A percentile compares a stretch with the other conserved stretches of the same genome.
Conservation (phyloP, 2,329 filamentous ascomycete genomes). For the Dendryphion nanum region DNA sequence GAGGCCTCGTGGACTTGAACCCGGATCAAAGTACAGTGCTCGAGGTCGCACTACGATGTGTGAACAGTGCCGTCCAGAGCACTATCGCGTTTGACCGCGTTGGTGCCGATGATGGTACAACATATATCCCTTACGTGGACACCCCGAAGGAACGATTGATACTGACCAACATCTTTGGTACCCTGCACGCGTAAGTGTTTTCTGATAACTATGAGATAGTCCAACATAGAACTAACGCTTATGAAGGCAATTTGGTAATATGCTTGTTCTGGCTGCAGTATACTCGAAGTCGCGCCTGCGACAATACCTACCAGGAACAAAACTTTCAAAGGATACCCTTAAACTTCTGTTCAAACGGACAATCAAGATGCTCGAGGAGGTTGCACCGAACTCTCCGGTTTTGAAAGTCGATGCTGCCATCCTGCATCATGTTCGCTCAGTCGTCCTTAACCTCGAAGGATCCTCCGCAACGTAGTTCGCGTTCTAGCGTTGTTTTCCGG, state of each 20-base stretch:
- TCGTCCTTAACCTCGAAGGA: no score
- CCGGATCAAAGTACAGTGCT: conserved; percentile 25
- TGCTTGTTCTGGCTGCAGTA: conserved; percentile 83
- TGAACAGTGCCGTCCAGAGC: conserved; percentile 71
- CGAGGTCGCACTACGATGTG: conserved; percentile 29
- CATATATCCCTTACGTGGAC: conserved; percentile 27
- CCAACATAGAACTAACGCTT: no score
- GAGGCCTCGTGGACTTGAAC: conserved; percentile 29
- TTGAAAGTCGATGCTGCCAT: conserved; percentile 74
- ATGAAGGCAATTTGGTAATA: conserved; percentile 91
- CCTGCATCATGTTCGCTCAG: conserved; percentile 54
- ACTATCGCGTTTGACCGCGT: conserved; percentile 77
- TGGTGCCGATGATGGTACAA: conserved; percentile 25
- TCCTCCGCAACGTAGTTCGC: no score
- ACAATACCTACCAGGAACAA: conserved; percentile 27
- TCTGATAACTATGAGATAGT: neutral
- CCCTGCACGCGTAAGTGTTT: conserved; percentile 87
- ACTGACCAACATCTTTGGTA: conserved; percentile 95
- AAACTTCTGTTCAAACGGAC: conserved; percentile 50
- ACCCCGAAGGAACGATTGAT: conserved; percentile 65
- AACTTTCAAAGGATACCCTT: conserved; percentile 25
- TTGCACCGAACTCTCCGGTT: conserved; percentile 71
- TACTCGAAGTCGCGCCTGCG: conserved; percentile 57
- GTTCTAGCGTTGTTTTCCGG: no score
- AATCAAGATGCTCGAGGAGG: conserved; percentile 70